A percentile compares a stretch with the other conserved stretches of the same genome.
These are phyloP conservation scores for Solanum verrucosum DNA, from an alignment of 257 asterid genomes.

Conservation along the genomic window DNA sequence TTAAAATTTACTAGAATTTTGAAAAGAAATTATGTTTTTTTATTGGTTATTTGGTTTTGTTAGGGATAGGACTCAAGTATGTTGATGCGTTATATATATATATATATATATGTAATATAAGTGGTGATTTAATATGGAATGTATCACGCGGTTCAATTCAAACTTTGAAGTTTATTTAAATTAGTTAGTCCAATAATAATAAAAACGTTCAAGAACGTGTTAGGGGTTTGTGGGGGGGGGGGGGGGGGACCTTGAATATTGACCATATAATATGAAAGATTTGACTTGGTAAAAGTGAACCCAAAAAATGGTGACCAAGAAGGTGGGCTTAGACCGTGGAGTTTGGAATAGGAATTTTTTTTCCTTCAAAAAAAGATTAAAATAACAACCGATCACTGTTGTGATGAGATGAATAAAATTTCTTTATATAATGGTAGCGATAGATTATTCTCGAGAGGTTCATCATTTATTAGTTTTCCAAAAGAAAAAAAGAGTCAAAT, in stretches of 20 bases:
- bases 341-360: not conserved
- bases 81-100: too few species aligned
- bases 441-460: not conserved
- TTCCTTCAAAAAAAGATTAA: not conserved
- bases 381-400: rapidly evolving
- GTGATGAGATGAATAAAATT: not conserved
- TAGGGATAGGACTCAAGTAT: not conserved
- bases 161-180: not conserved
- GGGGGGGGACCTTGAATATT: not conserved
- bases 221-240: not conserved
- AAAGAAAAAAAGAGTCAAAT: not conserved
- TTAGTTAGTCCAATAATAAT: not conserved
- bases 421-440: rapidly evolving
- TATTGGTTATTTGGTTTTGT: not conserved
- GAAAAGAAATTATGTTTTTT: not conserved
- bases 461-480: not conserved
- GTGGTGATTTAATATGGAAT: not conserved
- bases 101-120: not conserved
- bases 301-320: not conserved
- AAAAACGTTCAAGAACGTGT: not conserved
- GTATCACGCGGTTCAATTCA: not conserved
- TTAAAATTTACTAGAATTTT: not conserved
- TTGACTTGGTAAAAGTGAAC: not conserved
- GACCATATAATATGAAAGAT: not conserved
- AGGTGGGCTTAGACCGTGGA: not conserved